Conservation (phyloP, 73 alveolate species). For the Effrenium voratum region DNA sequence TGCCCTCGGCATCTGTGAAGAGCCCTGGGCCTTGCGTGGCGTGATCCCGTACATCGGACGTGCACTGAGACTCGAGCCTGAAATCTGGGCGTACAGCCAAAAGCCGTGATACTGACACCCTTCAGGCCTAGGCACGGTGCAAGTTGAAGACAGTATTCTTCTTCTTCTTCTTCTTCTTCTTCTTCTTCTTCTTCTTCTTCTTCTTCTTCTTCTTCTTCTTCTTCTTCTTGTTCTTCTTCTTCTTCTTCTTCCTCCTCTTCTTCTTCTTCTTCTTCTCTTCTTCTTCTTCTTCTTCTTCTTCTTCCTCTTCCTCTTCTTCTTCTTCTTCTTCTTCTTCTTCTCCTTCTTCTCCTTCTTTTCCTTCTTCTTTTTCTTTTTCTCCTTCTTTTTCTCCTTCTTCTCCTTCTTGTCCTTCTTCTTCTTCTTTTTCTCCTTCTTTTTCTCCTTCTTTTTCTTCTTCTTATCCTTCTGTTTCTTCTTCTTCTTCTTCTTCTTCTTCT, state of each 20-base stretch:
- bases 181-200: slow-evolving; percentile 14
- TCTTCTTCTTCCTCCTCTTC: slow-evolving; percentile 19
- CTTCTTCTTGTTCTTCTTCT: slow-evolving; percentile 14
- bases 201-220: background rate
- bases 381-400: background rate
- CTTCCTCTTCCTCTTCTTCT: background rate
- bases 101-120: slow-evolving; percentile 52
- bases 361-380: background rate
- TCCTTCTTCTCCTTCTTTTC: no score
- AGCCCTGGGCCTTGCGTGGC: background rate
- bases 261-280: slow-evolving; percentile 15
- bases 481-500: background rate
- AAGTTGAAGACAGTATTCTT: slow-evolving; percentile 92
- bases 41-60: background rate
- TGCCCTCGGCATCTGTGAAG: slow-evolving; percentile 40
- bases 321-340: background rate
- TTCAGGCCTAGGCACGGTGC: slow-evolving; percentile 21
- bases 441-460: background rate
- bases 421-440: background rate
- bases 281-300: background rate
- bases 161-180: slow-evolving; percentile 65
- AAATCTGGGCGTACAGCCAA: slow-evolving; percentile 45
- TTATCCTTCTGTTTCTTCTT: background rate
- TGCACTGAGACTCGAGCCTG: background rate
- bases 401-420: background rate